These are phyloP conservation scores for Pseudomonodictys pantanalensis DNA, from an alignment of 495 filamentous ascomycete genomes.

Conservation along the genomic window DNA sequence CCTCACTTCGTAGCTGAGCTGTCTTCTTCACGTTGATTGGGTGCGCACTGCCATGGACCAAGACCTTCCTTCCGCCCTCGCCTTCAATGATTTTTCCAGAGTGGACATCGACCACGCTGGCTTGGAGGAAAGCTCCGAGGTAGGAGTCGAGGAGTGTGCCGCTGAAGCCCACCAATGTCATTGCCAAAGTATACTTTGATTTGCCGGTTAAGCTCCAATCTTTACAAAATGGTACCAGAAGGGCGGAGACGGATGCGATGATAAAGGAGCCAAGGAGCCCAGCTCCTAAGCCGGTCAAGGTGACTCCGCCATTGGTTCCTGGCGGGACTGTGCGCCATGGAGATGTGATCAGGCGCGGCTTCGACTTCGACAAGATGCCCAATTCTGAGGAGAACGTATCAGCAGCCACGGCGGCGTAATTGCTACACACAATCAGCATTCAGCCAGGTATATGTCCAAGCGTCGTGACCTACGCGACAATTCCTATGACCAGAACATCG, in stretches of 20 bases:
- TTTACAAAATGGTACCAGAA: slow-evolving; percentile 68
- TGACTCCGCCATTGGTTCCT: slow-evolving; percentile 93
- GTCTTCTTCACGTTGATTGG: slow-evolving; percentile 26
- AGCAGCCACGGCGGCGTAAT: slow-evolving; percentile 88
- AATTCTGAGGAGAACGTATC: slow-evolving; percentile 96
- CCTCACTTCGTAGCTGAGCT: slow-evolving; percentile 24
- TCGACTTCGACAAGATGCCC: slow-evolving; percentile 75
- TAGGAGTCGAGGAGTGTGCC: slow-evolving; percentile 85
- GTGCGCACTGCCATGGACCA: slow-evolving; percentile 22
- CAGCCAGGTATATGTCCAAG: neutral
- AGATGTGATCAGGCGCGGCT: slow-evolving; percentile 84
- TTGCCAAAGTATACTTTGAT: slow-evolving; percentile 37
- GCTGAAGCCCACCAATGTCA: slow-evolving; percentile 68
- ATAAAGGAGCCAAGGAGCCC: slow-evolving; percentile 72
- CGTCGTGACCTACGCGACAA: slow-evolving; percentile 45
- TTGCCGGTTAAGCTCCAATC: slow-evolving; percentile 27
- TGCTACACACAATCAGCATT: slow-evolving; percentile 23
- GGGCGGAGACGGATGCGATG: slow-evolving; percentile 61
- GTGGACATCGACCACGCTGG: slow-evolving; percentile 78
- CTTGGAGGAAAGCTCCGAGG: slow-evolving; percentile 80
- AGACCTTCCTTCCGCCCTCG: slow-evolving; percentile 73
- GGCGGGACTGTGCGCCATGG: slow-evolving; percentile 72
- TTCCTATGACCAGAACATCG: slow-evolving; percentile 57
- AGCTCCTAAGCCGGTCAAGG: slow-evolving; percentile 64
- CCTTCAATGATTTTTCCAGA: slow-evolving; percentile 89